phyloP scores from a whole-genome alignment of 306 rosid genomes.

The Morella rubra region DNA sequence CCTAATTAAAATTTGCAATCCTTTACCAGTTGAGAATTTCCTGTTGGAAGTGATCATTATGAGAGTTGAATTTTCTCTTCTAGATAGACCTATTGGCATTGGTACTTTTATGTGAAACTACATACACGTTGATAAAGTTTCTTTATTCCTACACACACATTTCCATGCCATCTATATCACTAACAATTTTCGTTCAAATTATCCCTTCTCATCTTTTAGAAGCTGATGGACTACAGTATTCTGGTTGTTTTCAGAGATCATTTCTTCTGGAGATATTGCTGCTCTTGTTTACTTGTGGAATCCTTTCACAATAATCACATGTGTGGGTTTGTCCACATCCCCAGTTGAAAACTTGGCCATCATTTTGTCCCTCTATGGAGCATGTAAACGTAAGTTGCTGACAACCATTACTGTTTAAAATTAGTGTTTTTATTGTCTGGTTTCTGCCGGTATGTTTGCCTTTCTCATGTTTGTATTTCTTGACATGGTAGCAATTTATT shows the following conservation, averaged over 20 bases:
- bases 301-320: constrained; percentile 54
- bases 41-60: not conserved
- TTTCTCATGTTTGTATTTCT: not conserved
- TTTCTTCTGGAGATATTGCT: constrained; percentile 54
- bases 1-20: too few species aligned
- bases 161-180: not conserved
- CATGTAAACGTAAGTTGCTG: constrained; percentile 43
- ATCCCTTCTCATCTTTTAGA: not conserved
- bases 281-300: constrained; percentile 59
- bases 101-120: not conserved
- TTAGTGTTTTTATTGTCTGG: not conserved
- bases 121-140: too few species aligned
- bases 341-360: constrained; percentile 51
- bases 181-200: not conserved
- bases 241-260: constrained; percentile 36
- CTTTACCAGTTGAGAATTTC: not conserved
- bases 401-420: constrained; percentile 7
- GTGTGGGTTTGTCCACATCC: constrained; percentile 63
- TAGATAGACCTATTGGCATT: not conserved
- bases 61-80: not conserved
- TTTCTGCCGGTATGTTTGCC: too few species aligned
- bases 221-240: constrained; percentile 26
- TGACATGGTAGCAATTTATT: not conserved
- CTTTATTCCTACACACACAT: too few species aligned
- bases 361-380: constrained; percentile 48